Percentiles rank a stretch among this genome's conserved stretches.
Conservation (phyloP, 208 protist genomes). For the Endotrypanum monterogeii region DNA sequence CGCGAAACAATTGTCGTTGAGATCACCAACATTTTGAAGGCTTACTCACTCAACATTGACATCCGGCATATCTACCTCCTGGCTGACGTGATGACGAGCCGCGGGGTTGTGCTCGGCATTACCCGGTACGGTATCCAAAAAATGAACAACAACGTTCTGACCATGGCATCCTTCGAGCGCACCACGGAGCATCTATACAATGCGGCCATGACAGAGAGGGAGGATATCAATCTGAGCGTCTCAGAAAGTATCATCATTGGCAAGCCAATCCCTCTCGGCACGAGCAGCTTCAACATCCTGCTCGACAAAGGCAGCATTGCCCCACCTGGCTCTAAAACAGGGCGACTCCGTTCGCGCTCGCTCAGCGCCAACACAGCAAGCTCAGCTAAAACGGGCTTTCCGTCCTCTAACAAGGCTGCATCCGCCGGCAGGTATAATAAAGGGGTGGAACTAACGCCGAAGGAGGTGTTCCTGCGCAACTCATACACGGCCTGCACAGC, state of each 20-base stretch:
- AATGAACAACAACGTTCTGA: slow-evolving; percentile 99
- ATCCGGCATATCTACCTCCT: slow-evolving; percentile 98
- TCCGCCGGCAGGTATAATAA: slow-evolving; percentile 1
- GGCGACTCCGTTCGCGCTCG: slow-evolving; percentile 6
- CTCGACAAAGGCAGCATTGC: slow-evolving; percentile 45
- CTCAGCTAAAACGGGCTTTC: slow-evolving; percentile 5
- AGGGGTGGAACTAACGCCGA: slow-evolving; percentile 19
- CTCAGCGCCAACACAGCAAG: not conserved
- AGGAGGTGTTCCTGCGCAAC: slow-evolving; percentile 33
- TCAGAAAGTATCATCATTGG: slow-evolving; percentile 99
- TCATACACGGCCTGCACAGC: slow-evolving; percentile 18
- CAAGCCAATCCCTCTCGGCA: slow-evolving; percentile 96
- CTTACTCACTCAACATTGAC: slow-evolving; percentile 98
- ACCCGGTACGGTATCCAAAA: slow-evolving; percentile 99
- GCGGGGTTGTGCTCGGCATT: slow-evolving; percentile 98
- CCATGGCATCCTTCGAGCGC: slow-evolving; percentile 99
- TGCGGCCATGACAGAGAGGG: slow-evolving; percentile 92
- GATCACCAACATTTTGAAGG: slow-evolving; percentile 95
- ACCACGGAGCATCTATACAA: slow-evolving; percentile 99
- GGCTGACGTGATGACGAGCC: slow-evolving; percentile 99
- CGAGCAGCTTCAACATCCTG: slow-evolving; percentile 93
- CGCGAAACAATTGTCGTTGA: slow-evolving; percentile 97
- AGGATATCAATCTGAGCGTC: slow-evolving; percentile 87
- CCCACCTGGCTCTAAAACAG: slow-evolving; percentile 23
- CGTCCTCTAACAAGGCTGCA: not conserved